Evolutionary conservation across 306 rosid species (phyloP).

Genomic region (Citrullus amarus): DNA sequence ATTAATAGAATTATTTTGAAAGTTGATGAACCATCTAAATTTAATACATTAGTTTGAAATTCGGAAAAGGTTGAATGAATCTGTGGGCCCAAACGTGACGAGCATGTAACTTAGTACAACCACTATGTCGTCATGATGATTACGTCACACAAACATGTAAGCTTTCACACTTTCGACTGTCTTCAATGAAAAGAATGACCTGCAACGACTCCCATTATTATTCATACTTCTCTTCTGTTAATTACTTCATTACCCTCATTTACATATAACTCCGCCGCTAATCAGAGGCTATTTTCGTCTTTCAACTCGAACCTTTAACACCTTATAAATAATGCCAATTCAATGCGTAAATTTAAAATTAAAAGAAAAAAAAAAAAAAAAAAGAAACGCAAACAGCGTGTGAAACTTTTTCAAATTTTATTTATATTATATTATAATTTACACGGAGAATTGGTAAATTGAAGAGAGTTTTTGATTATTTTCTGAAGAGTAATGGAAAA

Average conservation of each 20-base stretch:
- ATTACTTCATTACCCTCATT: background rate
- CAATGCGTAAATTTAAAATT: background rate
- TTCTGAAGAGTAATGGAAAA: background rate
- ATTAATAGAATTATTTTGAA: no score
- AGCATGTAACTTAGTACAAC: background rate
- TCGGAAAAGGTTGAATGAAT: background rate
- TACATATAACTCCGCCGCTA: background rate
- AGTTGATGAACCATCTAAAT: no score
- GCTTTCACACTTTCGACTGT: background rate
- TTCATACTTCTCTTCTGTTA: no score
- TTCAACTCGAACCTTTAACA: background rate
- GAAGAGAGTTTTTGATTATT: no score
- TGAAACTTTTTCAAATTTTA: background rate
- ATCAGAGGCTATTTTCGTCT: background rate
- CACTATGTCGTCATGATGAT: background rate
- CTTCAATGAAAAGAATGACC: background rate
- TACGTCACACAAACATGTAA: background rate
- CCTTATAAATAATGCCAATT: background rate
- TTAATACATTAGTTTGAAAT: no score
- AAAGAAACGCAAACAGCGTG: background rate
- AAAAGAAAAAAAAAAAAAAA: rapidly evolving
- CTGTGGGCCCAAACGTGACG: background rate
- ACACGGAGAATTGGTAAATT: no score
- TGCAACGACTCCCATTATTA: background rate
- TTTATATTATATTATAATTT: background rate